Conservation (phyloP, 2,329 filamentous ascomycete species). For the Paecilomyces dactylethromorphus region DNA sequence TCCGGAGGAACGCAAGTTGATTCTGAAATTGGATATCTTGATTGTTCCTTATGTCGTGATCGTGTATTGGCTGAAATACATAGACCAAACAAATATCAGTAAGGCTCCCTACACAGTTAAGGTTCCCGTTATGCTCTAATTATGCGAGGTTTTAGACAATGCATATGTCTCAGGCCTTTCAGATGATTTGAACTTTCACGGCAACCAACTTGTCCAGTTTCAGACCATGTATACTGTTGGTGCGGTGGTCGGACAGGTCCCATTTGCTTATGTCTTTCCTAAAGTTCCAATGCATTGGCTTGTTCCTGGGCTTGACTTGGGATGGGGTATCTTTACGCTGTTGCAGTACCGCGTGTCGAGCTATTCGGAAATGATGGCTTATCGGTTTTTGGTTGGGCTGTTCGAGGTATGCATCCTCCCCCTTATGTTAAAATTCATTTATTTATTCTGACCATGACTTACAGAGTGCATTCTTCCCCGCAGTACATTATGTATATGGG, state of each 20-base stretch:
- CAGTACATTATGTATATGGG: constrained; percentile 31
- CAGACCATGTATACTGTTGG: constrained; percentile 49
- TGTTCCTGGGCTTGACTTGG: constrained; percentile 46
- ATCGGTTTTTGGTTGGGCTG: constrained; percentile 49
- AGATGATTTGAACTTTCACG: constrained; percentile 30
- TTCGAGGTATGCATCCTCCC: constrained; percentile 37
- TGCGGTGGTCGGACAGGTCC: constrained; percentile 46
- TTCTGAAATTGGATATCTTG: constrained; percentile 47
- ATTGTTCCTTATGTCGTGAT: constrained; percentile 49
- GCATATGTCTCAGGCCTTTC: constrained; percentile 21
- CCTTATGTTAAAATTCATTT: background rate
- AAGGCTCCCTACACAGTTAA: background rate
- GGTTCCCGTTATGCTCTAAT: background rate
- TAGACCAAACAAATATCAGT: constrained; percentile 22
- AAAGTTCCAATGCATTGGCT: constrained; percentile 42
- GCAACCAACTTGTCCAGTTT: constrained; percentile 50
- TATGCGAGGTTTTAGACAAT: constrained; percentile 11
- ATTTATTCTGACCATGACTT: background rate
- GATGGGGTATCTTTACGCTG: constrained; percentile 53
- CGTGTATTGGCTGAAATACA: constrained; percentile 45
- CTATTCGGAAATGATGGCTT: constrained; percentile 46
- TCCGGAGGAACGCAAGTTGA: constrained; percentile 41
- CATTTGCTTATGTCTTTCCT: constrained; percentile 48
- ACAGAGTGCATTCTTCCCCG: constrained; percentile 32
- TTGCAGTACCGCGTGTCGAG: constrained; percentile 46